Percentiles rank a stretch among this genome's conserved stretches.
Evolutionary conservation across 1,284 basidiomycete species (phyloP).

Genomic region (Spongispora temasekensis): DNA sequence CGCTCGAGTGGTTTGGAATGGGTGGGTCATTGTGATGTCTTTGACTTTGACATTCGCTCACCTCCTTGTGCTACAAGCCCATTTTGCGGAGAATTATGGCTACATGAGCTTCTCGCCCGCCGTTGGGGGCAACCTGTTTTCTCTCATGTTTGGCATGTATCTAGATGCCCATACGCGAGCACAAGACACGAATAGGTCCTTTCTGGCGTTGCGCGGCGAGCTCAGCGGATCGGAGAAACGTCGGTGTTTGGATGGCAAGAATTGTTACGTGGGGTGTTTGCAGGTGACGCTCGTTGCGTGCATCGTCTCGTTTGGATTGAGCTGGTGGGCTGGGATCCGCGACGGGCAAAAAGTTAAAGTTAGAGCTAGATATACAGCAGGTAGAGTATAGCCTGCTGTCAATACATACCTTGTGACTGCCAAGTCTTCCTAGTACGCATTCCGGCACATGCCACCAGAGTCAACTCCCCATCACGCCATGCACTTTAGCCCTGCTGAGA

Average conservation of each 20-base stretch:
- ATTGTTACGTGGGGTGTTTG: constrained; percentile 48
- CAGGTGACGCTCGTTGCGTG: constrained; percentile 48
- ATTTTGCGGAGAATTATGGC: constrained; percentile 87
- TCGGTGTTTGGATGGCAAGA: constrained; percentile 48
- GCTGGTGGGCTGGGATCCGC: constrained; percentile 45
- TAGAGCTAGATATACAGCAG: too few species aligned
- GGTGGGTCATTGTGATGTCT: constrained; percentile 40
- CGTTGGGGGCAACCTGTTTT: constrained; percentile 83
- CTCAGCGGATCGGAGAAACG: constrained; percentile 36
- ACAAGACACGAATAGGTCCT: constrained; percentile 5
- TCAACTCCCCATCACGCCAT: too few species aligned
- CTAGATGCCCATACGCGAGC: constrained; percentile 66
- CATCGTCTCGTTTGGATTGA: constrained; percentile 43
- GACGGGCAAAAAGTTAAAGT: constrained; percentile 36
- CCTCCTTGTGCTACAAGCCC: constrained; percentile 45
- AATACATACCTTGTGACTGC: too few species aligned
- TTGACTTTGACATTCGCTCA: too few species aligned
- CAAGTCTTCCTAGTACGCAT: too few species aligned
- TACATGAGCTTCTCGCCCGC: constrained; percentile 77
- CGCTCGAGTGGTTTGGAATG: constrained; percentile 88
- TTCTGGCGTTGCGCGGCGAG: constrained; percentile 23
- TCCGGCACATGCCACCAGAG: too few species aligned
- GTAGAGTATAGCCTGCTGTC: too few species aligned
- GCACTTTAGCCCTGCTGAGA: too few species aligned
- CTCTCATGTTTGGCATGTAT: constrained; percentile 78